Evolutionary conservation across 1,284 basidiomycete species (phyloP).

Genomic region (Pseudozyma tsukubaensis): DNA sequence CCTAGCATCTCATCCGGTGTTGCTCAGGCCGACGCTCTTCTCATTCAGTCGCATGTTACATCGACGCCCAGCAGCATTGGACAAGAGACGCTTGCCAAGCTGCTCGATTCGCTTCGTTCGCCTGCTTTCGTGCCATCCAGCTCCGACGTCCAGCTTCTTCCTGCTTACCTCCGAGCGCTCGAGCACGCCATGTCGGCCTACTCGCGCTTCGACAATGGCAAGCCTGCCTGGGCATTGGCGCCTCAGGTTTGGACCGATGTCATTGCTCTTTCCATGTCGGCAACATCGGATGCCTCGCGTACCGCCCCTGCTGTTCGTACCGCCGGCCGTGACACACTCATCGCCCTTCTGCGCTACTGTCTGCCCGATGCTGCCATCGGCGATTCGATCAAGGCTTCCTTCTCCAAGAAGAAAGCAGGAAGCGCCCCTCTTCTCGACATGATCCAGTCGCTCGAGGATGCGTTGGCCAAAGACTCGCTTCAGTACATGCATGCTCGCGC

Average conservation of each 20-base stretch:
- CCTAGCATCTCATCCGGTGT: constrained; percentile 38
- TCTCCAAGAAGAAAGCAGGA: constrained; percentile 33
- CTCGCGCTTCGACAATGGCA: constrained; percentile 52
- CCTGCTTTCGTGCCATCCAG: constrained; percentile 50
- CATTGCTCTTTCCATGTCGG: constrained; percentile 54
- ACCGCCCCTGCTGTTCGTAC: constrained; percentile 54
- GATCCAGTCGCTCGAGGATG: constrained; percentile 57
- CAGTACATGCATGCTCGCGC: constrained; percentile 60
- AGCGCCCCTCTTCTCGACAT: constrained; percentile 49
- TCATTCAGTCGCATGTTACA: constrained; percentile 33
- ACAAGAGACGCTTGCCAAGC: constrained; percentile 26
- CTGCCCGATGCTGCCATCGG: constrained; percentile 59
- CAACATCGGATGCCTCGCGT: constrained; percentile 61
- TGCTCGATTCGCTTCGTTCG: constrained; percentile 58
- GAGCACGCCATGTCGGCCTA: constrained; percentile 63
- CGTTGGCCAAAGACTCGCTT: constrained; percentile 62
- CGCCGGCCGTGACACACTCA: constrained; percentile 57
- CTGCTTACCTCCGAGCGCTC: constrained; percentile 63
- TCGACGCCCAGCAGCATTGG: constrained; percentile 37
- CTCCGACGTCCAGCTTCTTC: constrained; percentile 63
- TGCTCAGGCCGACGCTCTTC: constrained; percentile 32
- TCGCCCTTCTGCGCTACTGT: constrained; percentile 62
- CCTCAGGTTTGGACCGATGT: constrained; percentile 56
- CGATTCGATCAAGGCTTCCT: constrained; percentile 42
- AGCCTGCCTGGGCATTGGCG: constrained; percentile 52